These are phyloP conservation scores for Arthrocladium fulminans DNA, from an alignment of 2,329 filamentous ascomycete species.

Conservation along the genomic window DNA sequence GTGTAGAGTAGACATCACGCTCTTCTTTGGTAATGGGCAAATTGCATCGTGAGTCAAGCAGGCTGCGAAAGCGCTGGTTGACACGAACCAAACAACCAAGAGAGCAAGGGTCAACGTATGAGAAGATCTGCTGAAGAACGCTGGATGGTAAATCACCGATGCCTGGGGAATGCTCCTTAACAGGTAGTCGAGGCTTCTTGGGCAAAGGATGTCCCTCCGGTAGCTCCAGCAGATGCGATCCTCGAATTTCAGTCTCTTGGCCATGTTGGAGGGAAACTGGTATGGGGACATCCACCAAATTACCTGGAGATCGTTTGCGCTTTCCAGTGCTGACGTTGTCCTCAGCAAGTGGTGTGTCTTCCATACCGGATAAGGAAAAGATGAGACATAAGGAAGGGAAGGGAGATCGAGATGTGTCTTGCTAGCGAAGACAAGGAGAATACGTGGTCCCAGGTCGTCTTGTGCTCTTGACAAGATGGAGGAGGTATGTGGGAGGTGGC, in stretches of 20 bases:
- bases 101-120: conserved; percentile 53
- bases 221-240: neutral
- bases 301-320: conserved; percentile 9
- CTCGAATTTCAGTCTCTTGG: neutral
- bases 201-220: conserved; percentile 2
- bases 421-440: conserved; percentile 2
- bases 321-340: conserved; percentile 5
- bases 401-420: neutral
- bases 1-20: conserved; percentile 21
- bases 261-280: neutral
- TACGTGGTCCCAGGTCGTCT: too few relatives aligned
- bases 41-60: conserved; percentile 44
- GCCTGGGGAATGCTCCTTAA: conserved; percentile 1
- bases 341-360: conserved; percentile 7
- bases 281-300: conserved; percentile 10
- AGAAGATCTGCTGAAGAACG: conserved; percentile 63
- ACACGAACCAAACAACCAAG: conserved; percentile 58
- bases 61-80: conserved; percentile 57
- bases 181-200: conserved; percentile 2
- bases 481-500: too few relatives aligned
- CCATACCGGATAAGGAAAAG: conserved; percentile 5
- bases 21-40: conserved; percentile 5
- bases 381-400: conserved; percentile 6
- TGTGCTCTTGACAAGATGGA: too few relatives aligned
- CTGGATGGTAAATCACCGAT: conserved; percentile 9